Evolutionary conservation across 306 rosid genomes (phyloP), one percentile per base, ranked within the genome.

Genomic region (Cucumis melo): DNA sequence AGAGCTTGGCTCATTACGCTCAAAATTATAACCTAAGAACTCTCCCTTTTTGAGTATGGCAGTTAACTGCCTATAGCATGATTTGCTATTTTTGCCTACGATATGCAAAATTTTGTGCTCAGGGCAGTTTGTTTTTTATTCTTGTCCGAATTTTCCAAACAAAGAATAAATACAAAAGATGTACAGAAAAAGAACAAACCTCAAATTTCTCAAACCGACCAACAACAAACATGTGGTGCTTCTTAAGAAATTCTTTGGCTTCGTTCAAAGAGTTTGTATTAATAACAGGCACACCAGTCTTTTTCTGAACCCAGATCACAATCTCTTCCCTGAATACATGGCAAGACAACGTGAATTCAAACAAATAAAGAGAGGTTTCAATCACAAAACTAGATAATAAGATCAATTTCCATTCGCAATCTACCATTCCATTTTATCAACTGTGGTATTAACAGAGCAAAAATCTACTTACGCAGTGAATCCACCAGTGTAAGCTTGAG

Each of bases 401-500:
- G 51, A 54, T 67, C 53, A 39, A 75, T 51, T 48, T 29, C 53
- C 58, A 74, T 74, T 21, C 1, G 54, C 70, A 79, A 70, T 61
- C 63, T 53, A 54, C 36, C 11, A 23, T 54, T 77, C 10, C 19
- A 44, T 32, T 42, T 5, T 24, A n/a, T 64, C 79, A 20, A 80
- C 14, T 17, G 53, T 23, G 23, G 61, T 53, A 34, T 8, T 5
- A 60, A 4, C 53, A 51, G 53, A 76, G 75, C 58, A 76, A 41
- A 44, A 39, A 79, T 68, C 56, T 39, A 66, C 83, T 84, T 87
- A 93, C 97, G 88, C 89, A 36, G 97, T 85, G 82, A 89, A 89
- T 80, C 99, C 99, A 29, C 99, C 99, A n/a, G 91, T 80, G 75
- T 94, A 92, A 2, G 60, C 76, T 51, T 88, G 95, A 67, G 99